Percentiles rank a stretch among this genome's conserved stretches.
These are phyloP conservation scores for Lachancea thermotolerans DNA, from an alignment of 805 yeast genomes.

Conservation along the genomic window DNA sequence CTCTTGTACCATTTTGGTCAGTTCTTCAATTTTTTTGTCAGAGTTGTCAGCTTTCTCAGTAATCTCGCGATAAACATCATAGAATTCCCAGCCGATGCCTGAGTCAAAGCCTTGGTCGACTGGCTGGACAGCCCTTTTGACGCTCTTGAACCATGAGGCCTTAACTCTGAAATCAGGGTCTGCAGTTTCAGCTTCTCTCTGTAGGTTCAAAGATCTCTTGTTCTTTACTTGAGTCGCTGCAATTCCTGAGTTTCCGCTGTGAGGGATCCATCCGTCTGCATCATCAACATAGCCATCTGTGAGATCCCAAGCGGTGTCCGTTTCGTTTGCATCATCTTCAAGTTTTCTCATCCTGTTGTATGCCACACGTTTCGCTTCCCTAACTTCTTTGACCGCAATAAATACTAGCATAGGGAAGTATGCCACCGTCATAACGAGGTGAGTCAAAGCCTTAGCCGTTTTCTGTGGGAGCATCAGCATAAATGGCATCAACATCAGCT, in stretches of 20 bases:
- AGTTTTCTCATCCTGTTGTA: slow-evolving; percentile 60
- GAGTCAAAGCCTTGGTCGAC: slow-evolving; percentile 45
- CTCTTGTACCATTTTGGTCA: slow-evolving; percentile 12
- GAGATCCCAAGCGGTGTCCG: slow-evolving; percentile 75
- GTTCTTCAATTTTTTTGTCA: slow-evolving; percentile 14
- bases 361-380: slow-evolving; percentile 59
- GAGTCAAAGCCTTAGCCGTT: slow-evolving; percentile 38
- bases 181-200: slow-evolving; percentile 53
- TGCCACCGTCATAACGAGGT: slow-evolving; percentile 52
- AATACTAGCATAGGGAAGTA: slow-evolving; percentile 62
- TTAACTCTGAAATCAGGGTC: slow-evolving; percentile 65
- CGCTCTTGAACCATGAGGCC: slow-evolving; percentile 44
- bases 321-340: slow-evolving; percentile 74
- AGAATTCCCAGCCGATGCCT: slow-evolving; percentile 62
- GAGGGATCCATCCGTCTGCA: slow-evolving; percentile 27
- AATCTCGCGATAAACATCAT: slow-evolving; percentile 45
- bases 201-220: slow-evolving; percentile 35
- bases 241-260: slow-evolving; percentile 19
- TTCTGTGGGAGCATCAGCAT: slow-evolving; percentile 32
- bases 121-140: slow-evolving; percentile 51
- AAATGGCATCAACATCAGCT: slow-evolving; percentile 44
- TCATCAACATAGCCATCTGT: slow-evolving; percentile 58
- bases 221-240: slow-evolving; percentile 33
- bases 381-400: slow-evolving; percentile 58
- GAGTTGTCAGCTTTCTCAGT: slow-evolving; percentile 26